phyloP scores from a whole-genome alignment of 257 asterid species.

The Solanum tarapatanum region DNA sequence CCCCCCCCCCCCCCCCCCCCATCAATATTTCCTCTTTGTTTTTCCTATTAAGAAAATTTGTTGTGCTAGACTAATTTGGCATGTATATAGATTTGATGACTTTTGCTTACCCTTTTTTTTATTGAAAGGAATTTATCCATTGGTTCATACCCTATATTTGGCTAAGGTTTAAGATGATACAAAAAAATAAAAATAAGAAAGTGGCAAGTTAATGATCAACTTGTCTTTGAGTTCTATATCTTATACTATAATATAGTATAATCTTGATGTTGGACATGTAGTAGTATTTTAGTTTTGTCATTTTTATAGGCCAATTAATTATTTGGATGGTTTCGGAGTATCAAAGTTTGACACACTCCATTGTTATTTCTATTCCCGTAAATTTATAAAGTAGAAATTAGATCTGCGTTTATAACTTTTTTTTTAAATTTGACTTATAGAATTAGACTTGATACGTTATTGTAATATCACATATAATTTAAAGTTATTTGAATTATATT shows the following conservation, averaged over 20 bases:
- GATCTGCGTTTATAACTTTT: rapidly evolving
- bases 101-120: not conserved
- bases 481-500: not conserved
- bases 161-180: not conserved
- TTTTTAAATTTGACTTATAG: not conserved
- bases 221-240: not conserved
- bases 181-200: not conserved
- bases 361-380: too few relatives aligned
- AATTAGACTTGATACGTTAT: not conserved
- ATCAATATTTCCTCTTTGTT: not conserved
- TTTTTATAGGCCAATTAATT: not conserved
- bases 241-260: not conserved
- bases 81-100: not conserved
- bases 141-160: not conserved
- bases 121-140: not conserved
- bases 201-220: not conserved
- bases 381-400: not conserved
- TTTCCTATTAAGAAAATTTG: not conserved
- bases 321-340: not conserved
- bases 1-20: rapidly evolving
- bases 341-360: not conserved
- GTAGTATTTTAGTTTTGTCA: too few relatives aligned
- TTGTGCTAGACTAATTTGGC: not conserved
- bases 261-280: not conserved
- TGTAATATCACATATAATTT: not conserved